Percentiles rank a stretch among this genome's conserved stretches.
These are phyloP conservation scores for Geotrichum phurueaensis DNA, from an alignment of 1,139 yeast genomes.

Conservation along the genomic window DNA sequence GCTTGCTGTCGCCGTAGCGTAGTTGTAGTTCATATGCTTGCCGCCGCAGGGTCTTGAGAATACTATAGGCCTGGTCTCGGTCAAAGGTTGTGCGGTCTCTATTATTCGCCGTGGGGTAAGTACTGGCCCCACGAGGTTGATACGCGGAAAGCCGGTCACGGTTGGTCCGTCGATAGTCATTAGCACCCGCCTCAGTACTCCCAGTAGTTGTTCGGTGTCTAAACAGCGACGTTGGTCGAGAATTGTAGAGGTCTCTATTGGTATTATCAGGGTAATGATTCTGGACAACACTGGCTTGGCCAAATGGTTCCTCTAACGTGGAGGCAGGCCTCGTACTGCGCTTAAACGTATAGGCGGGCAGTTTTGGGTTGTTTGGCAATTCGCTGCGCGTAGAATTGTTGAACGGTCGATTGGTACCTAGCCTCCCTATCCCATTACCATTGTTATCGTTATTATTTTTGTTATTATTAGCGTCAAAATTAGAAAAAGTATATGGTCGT, in stretches of 20 bases:
- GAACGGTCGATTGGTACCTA: neutral
- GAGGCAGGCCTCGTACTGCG: neutral
- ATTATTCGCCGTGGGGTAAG: neutral
- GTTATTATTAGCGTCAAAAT: neutral
- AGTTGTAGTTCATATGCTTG: conserved; percentile 3
- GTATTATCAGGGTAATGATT: neutral
- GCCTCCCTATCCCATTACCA: neutral
- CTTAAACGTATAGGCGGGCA: neutral
- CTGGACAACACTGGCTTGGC: neutral
- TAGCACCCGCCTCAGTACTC: neutral
- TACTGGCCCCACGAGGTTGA: neutral
- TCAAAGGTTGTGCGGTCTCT: conserved; percentile 1
- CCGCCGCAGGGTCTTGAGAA: neutral
- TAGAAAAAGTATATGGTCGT: neutral
- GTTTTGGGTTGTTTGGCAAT: neutral
- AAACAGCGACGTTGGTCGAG: neutral
- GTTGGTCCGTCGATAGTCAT: neutral
- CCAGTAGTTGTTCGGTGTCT: neutral
- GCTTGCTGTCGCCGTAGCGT: conserved; percentile 8
- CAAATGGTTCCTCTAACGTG: neutral
- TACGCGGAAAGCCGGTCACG: neutral
- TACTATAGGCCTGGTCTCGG: conserved; percentile 2
- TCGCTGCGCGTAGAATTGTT: neutral
- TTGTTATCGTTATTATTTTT: neutral
- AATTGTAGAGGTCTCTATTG: neutral